A percentile compares a stretch with the other conserved stretches of the same genome.
Evolutionary conservation across 768 basidiomycete species (phyloP).

Genomic region (Lentinula detonsa): DNA sequence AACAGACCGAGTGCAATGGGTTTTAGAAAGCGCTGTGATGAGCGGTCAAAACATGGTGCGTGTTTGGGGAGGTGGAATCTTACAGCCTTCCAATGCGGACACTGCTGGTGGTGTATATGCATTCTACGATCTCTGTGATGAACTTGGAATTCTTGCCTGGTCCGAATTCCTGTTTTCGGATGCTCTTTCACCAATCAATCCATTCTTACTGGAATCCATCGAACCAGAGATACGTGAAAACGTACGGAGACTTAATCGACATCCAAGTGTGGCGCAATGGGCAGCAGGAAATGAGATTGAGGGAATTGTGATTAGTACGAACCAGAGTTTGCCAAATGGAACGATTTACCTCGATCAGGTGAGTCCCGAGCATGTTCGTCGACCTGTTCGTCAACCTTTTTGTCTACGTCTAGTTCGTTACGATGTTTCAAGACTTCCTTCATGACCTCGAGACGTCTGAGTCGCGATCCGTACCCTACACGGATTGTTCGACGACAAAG

Average conservation of each 20-base stretch:
- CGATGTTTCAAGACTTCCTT: constrained; percentile 47
- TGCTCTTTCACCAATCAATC: constrained; percentile 47
- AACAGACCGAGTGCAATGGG: constrained; percentile 46
- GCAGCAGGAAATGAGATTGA: constrained; percentile 60
- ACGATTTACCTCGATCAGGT: constrained; percentile 32
- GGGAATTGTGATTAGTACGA: constrained; percentile 38
- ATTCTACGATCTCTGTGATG: constrained; percentile 54
- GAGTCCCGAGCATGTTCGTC: neutral
- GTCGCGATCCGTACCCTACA: constrained; percentile 46
- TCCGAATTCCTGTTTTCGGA: constrained; percentile 60
- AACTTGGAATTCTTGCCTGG: constrained; percentile 56
- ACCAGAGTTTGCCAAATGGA: constrained; percentile 31
- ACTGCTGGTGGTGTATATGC: constrained; percentile 43
- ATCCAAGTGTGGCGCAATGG: constrained; percentile 56
- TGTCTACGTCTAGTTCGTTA: constrained; percentile 30
- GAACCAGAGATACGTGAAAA: constrained; percentile 55
- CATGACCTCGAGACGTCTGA: constrained; percentile 42
- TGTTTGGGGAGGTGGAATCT: constrained; percentile 55
- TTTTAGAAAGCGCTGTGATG: constrained; percentile 46
- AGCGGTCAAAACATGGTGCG: constrained; percentile 62
- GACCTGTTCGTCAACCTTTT: neutral
- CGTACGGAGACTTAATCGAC: constrained; percentile 46
- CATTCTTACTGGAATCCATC: constrained; percentile 43
- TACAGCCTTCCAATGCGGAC: constrained; percentile 36
- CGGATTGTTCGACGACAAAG: constrained; percentile 52